These are phyloP conservation scores for Hyaloperonospora brassicae DNA, from an alignment of 352 stramenopile genomes.

Conservation along the genomic window DNA sequence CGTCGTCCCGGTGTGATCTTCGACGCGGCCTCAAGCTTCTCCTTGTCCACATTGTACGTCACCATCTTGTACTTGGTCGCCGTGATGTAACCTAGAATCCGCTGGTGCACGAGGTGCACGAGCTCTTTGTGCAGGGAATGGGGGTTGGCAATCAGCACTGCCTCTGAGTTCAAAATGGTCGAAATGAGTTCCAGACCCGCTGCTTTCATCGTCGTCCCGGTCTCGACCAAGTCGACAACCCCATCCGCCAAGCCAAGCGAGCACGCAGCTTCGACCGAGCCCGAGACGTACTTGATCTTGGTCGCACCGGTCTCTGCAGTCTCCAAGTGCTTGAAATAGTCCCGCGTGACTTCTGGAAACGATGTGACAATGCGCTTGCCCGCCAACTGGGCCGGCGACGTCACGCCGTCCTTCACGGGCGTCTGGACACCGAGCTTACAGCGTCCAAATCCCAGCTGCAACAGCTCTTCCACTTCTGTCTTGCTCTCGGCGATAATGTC, in stretches of 20 bases:
- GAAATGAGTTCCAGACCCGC: constrained; percentile 92
- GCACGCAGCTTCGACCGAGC: constrained; percentile 96
- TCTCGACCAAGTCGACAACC: constrained; percentile 98
- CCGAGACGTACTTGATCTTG: constrained; percentile 95
- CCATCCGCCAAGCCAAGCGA: constrained; percentile 95
- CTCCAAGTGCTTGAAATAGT: constrained; percentile 94
- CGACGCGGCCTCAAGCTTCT: constrained; percentile 82
- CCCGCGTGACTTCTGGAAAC: constrained; percentile 89
- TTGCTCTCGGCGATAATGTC: constrained; percentile 90
- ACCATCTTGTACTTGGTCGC: constrained; percentile 97
- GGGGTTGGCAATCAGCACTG: constrained; percentile 88
- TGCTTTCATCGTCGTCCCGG: constrained; percentile 97
- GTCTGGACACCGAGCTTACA: constrained; percentile 94
- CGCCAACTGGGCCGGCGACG: constrained; percentile 70
- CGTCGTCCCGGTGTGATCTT: constrained; percentile 91
- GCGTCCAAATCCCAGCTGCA: constrained; percentile 94
- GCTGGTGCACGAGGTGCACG: constrained; percentile 83
- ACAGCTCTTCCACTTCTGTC: constrained; percentile 87
- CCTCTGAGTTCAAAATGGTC: constrained; percentile 89
- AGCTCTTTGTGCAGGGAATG: constrained; percentile 62
- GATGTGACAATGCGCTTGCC: constrained; percentile 97
- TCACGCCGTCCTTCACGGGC: constrained; percentile 84
- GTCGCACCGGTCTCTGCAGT: constrained; percentile 39
- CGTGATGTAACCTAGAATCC: constrained; percentile 95
- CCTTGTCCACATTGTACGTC: constrained; percentile 93